A percentile compares a stretch with the other conserved stretches of the same genome.
phyloP scores from a whole-genome alignment of 2,329 filamentous ascomycete genomes.

The Penicillium sp. region DNA sequence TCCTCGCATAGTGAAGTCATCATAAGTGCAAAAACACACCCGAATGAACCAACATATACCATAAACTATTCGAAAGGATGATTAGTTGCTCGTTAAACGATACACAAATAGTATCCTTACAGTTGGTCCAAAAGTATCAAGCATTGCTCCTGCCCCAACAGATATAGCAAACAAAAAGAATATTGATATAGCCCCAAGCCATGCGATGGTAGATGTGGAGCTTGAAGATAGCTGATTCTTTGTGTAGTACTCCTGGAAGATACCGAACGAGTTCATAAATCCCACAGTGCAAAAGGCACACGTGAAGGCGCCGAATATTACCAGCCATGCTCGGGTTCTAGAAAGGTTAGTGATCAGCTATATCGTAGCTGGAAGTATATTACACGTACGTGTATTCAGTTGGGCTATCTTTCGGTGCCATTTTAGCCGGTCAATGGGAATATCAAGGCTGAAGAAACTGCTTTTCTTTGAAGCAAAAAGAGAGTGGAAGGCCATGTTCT shows the following conservation, averaged over 20 bases:
- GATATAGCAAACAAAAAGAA: slow-evolving; percentile 35
- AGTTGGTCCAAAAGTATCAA: slow-evolving; percentile 34
- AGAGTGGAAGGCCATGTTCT: neutral
- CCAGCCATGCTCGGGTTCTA: slow-evolving; percentile 28
- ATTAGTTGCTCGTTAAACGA: too few species aligned
- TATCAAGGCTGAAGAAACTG: neutral
- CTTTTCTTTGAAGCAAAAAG: neutral
- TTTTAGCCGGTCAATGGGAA: neutral
- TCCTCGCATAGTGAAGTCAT: slow-evolving; percentile 39
- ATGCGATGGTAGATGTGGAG: slow-evolving; percentile 33
- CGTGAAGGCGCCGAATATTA: slow-evolving; percentile 30
- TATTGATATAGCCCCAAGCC: slow-evolving; percentile 33
- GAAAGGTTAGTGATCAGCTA: neutral
- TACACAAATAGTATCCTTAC: slow-evolving; percentile 10
- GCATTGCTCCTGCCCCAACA: slow-evolving; percentile 26
- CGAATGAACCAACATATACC: slow-evolving; percentile 27
- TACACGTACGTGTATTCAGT: slow-evolving; percentile 26
- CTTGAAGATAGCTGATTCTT: slow-evolving; percentile 23
- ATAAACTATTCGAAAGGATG: slow-evolving; percentile 20
- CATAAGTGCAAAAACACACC: slow-evolving; percentile 33
- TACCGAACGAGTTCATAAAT: slow-evolving; percentile 39
- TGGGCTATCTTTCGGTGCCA: neutral
- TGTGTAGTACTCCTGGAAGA: slow-evolving; percentile 37
- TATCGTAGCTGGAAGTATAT: neutral
- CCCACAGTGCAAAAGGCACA: slow-evolving; percentile 39